Percentiles rank a stretch among this genome's conserved stretches.
Conservation (phyloP, 2,329 filamentous ascomycete genomes). For the Hypomyces perniciosus region DNA sequence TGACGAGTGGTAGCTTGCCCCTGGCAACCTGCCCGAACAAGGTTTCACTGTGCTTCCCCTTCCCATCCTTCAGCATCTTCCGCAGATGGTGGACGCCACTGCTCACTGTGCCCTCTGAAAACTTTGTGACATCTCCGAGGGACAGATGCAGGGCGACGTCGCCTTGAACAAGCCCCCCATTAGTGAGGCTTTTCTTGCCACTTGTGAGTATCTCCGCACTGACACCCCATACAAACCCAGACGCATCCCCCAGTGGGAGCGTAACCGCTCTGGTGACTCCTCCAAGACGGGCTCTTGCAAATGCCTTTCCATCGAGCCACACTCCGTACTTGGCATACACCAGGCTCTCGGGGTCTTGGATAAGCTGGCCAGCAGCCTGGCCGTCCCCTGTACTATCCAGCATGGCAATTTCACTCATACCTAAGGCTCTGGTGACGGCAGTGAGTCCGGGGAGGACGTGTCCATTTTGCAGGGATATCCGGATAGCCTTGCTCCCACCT, state of each 20-base stretch:
- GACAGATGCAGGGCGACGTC: conserved; percentile 35
- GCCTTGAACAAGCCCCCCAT: conserved; percentile 36
- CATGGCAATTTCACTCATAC: conserved; percentile 43
- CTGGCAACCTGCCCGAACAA: conserved; percentile 32
- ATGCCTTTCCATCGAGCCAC: conserved; percentile 34
- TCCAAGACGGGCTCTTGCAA: conserved; percentile 35
- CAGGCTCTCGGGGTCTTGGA: conserved; percentile 25
- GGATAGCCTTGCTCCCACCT: conserved; percentile 2
- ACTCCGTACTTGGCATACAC: conserved; percentile 36
- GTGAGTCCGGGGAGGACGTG: conserved; percentile 38
- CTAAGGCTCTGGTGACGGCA: conserved; percentile 42
- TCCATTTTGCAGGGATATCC: conserved; percentile 5
- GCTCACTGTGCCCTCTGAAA: conserved; percentile 20
- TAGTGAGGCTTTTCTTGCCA: conserved; percentile 16
- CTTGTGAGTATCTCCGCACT: conserved; percentile 10
- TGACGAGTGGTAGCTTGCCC: conserved; percentile 33
- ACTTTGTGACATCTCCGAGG: conserved; percentile 30
- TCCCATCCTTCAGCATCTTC: conserved; percentile 29
- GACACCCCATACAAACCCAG: conserved; percentile 33
- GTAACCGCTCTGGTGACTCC: conserved; percentile 40
- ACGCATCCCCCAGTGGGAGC: conserved; percentile 24
- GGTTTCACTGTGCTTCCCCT: conserved; percentile 26
- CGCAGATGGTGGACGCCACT: conserved; percentile 28
- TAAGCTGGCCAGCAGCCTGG: conserved; percentile 15
- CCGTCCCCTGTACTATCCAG: conserved; percentile 42